Base-by-base conservation (phyloP, 192 early-diverging fungal genomes). In the Martensiomyces pterosporus region DNA sequence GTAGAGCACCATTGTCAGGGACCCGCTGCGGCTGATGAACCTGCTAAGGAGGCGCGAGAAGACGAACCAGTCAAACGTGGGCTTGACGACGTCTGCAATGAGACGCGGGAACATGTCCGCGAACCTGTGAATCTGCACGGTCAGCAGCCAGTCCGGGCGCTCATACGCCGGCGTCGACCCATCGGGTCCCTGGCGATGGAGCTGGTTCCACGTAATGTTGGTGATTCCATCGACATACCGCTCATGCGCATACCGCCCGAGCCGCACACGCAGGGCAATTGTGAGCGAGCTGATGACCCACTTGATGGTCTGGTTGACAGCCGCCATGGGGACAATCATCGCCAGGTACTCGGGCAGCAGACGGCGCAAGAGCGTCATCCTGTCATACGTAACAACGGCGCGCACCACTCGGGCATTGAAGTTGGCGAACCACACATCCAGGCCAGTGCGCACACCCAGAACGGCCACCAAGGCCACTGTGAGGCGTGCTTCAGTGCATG, bases 211-310 rank as follows among this genome's bases (percentile, higher is more conserved):
- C 7, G 70, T 62, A n/a, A 73, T 73, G 38, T 75, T 67, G 13
- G 72, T 75, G 41, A 68, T 60, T 10, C 72, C 72, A 22, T 75
- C 72, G n/a, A 67, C 72, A 41, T 75, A 75, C 13, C 65, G 52
- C 41, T 55, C 52, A 14, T 68, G 65, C 16, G 72, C 72, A 22
- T 68, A 64, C 9, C 56, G 47, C 10, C 60, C 72, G 24, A 75
- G 44, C 10, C 72, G 59, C 23, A 75, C 65, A 2, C 72, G 60
- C 49, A 75, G 50, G 0, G 72, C 64, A 49, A 67, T 68, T 16
- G 72, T 67, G 27, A 75, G 56, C 41, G 65, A 75, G 47, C 57
- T 47, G 35, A 75, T 67, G 12, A 56, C 49, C 72, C 72, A 75
- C 50, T 75, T 75, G 49, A 75, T 75, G 8, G 64, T 56, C 56